Evolutionary conservation across 768 basidiomycete genomes (phyloP).

Genomic region (Phylloporus arenicola): DNA sequence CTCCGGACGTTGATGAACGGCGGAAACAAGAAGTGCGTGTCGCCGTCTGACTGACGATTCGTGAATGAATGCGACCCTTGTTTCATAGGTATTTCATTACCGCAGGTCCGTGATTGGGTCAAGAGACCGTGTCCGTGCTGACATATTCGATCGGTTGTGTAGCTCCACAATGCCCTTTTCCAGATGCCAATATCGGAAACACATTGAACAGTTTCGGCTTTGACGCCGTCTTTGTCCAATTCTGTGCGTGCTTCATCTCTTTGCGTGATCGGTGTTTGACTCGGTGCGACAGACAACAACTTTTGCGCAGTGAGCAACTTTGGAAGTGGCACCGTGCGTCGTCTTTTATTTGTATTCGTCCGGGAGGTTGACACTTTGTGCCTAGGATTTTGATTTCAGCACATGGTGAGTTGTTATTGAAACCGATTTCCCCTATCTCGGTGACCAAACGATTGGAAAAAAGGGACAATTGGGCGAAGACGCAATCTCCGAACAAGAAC

Average conservation of each 20-base stretch:
- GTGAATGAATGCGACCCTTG: background rate
- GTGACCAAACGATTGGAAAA: background rate
- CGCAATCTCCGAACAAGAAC: conserved; percentile 38
- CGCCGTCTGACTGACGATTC: background rate
- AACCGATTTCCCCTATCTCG: background rate
- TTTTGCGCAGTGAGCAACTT: conserved; percentile 38
- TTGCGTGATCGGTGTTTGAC: conserved; percentile 1
- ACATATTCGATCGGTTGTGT: background rate
- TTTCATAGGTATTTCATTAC: conserved; percentile 39
- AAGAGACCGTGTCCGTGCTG: background rate
- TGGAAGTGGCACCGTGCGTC: conserved; percentile 37
- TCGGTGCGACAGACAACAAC: conserved; percentile 37
- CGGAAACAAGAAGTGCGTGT: conserved; percentile 24
- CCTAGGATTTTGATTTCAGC: conserved; percentile 43
- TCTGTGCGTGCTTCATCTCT: conserved; percentile 27
- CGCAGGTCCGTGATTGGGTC: conserved; percentile 27
- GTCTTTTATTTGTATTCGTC: background rate
- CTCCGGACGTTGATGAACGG: conserved; percentile 25
- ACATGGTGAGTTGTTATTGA: conserved; percentile 28
- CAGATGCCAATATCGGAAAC: conserved; percentile 40
- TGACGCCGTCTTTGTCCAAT: conserved; percentile 49
- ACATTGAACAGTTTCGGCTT: conserved; percentile 40
- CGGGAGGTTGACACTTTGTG: background rate
- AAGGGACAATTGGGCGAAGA: conserved; percentile 46
- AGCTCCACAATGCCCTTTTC: conserved; percentile 44